Evolutionary conservation across 306 rosid species (phyloP), one percentile per base, ranked within the genome.

Genomic region (Vachellia pachyceras): DNA sequence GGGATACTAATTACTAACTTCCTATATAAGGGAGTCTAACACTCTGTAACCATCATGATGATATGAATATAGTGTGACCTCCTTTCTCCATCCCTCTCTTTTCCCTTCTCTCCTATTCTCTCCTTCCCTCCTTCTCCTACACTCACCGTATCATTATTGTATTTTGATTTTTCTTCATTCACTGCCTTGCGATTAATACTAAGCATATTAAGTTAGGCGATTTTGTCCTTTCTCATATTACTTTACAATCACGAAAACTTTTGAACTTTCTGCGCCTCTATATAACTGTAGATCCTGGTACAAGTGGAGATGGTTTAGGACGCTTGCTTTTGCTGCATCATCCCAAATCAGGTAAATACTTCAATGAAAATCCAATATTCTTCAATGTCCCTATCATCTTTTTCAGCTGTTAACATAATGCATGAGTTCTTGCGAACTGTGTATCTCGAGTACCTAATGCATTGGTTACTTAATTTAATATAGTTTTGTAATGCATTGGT

Each of bases 261-360:
- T 52, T 52, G 0, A 52, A 52, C 1, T 29, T 1, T 3, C 37
- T 69, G 5, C 60, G 7, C 71, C 77, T 66, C 63, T 35, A 29
- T 39, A 2, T 18, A 50, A 75, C 39, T 85, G 49, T 88, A 95
- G 99, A 87, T 83, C 80, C 85, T 75, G 87, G 84, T 64, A 69
- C 69, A 25, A 36, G 76, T 79, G 92, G 86, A 88, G 70, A 87
- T 85, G 90, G 86, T 40, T 60, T 36, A 35, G 98, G 97, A 61
- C 83, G 45, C 13, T 63, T 89, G 75, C 79, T 93, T 23, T 78
- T 76, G 3, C 94, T 95, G 40, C 93, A 95, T 70, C 97, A 91
- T 85, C 97, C 99, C 60, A 91, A 91, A 81, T 88, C 92, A 64
- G 98, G 99, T 93, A 75, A 37, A 96, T 90, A 72, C 45, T 55